Base-by-base conservation (phyloP, 345 rosid genomes). In the Ricinus communis region DNA sequence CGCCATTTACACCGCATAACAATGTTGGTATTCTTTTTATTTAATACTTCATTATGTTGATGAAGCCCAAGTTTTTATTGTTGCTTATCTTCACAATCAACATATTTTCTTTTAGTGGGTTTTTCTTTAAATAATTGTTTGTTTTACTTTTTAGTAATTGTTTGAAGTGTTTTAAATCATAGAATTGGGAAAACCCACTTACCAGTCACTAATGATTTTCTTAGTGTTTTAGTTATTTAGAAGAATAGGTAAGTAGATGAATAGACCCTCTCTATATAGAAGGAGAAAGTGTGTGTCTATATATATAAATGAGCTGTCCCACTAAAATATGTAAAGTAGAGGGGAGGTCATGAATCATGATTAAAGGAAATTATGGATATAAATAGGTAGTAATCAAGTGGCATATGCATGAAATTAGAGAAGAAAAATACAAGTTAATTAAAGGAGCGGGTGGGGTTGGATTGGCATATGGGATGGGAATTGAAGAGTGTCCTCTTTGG, bases 401-500 rank as follows among this genome's bases (percentile, higher is more conserved):
- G 55, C 10, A 47, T 15, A 33, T 33, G 38, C 38, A 33, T 33
- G 38, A 24, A 64, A 65, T 45, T 46, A 64, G n/a, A 25, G 3
- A 2, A 16, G 22, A 25, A 64, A 64, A 33, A 33, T 33, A 33
- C 2, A 33, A 33, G 6, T 33, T 33, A 33, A 33, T 2, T n/a
- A 41, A 40, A 62, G 11, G 30, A 5, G 40, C 15, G 60, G 19
- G 46, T 27, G 21, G 25, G 51, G 50, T 33, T 68, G 68, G 69
- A 41, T 69, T 10, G 36, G 55, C 68, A 56, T 59, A 54, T 43
- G 66, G 31, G 59, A 63, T 36, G 31, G n/a, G n/a, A n/a, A n/a
- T n/a, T 56, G 70, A 71, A 66, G 74, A 81, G 28, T 51, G 45
- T 67, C 55, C 47, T 33, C 55, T 58, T 71, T 71, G 72, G 74